A percentile compares a stretch with the other conserved stretches of the same genome.
phyloP scores from a whole-genome alignment of 345 rosid species.

The Euclidium syriacum region DNA sequence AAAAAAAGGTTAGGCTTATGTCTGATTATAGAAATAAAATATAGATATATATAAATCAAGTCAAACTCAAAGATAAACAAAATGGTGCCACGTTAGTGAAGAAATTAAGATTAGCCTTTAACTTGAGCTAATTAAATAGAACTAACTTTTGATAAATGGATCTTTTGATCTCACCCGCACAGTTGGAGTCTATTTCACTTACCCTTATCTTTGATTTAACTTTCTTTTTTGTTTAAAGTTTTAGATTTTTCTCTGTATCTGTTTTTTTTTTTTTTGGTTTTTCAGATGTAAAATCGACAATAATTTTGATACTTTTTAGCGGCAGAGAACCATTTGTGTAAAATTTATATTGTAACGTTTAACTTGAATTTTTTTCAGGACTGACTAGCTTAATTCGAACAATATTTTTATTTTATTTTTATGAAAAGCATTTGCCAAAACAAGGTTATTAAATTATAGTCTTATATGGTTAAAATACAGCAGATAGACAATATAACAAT shows the following conservation, averaged over 20 bases:
- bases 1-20: slow-evolving; percentile 4
- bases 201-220: not conserved
- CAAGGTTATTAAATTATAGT: too few relatives aligned
- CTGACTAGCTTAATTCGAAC: too few relatives aligned
- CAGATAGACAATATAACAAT: too few relatives aligned
- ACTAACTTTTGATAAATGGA: not conserved
- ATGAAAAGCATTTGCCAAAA: too few relatives aligned
- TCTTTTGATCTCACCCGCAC: slow-evolving; percentile 21
- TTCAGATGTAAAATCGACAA: not conserved
- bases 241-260: not conserved
- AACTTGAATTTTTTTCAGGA: not conserved
- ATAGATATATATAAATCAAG: not conserved
- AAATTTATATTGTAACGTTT: not conserved
- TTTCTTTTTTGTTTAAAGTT: not conserved
- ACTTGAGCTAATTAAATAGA: not conserved
- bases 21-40: not conserved
- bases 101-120: not conserved
- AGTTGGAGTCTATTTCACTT: not conserved
- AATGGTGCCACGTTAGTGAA: slow-evolving; percentile 9
- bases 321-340: not conserved
- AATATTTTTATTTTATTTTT: too few relatives aligned
- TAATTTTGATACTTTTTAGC: not conserved
- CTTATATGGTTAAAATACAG: too few relatives aligned
- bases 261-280: not conserved
- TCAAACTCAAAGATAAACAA: slow-evolving; percentile 13